These are phyloP conservation scores for Gossypium schwendimanii DNA, from an alignment of 441 rosid species.

Conservation along the genomic window DNA sequence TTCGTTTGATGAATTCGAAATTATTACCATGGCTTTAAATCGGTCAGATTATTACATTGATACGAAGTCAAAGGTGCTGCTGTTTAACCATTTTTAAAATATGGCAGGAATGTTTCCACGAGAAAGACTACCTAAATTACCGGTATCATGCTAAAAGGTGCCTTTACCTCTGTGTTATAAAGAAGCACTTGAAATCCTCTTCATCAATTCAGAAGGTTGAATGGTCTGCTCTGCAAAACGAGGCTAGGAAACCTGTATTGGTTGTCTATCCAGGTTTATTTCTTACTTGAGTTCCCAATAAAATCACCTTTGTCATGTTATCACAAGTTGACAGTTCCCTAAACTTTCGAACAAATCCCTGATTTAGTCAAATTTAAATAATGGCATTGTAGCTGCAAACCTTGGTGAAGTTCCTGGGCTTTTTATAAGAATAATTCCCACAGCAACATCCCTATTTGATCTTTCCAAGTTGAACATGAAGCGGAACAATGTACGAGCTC, in stretches of 20 bases:
- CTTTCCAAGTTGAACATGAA: constrained; percentile 59
- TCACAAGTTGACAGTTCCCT: neutral
- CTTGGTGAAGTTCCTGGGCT: constrained; percentile 51
- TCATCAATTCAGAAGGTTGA: constrained; percentile 49
- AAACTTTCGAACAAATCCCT: neutral
- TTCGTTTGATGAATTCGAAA: neutral
- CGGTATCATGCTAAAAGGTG: constrained; percentile 88
- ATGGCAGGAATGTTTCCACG: constrained; percentile 71
- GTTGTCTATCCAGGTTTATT: constrained; percentile 65
- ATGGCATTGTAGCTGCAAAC: constrained; percentile 36
- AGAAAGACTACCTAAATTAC: constrained; percentile 75
- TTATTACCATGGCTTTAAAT: neutral
- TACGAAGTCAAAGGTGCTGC: neutral
- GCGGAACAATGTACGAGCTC: constrained; percentile 59
- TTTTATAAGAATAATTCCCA: constrained; percentile 64
- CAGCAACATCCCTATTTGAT: constrained; percentile 56
- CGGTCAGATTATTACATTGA: neutral
- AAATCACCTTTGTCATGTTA: neutral
- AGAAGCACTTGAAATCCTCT: constrained; percentile 51
- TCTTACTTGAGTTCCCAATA: neutral
- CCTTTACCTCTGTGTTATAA: constrained; percentile 65
- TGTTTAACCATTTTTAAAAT: neutral
- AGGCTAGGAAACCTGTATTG: constrained; percentile 79
- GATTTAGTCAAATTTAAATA: constrained; percentile 5
- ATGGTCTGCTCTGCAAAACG: constrained; percentile 78